Evolutionary conservation across 2,329 filamentous ascomycete species (phyloP), one percentile per base, ranked within the genome.

Genomic region (Aspergillus sp.): DNA sequence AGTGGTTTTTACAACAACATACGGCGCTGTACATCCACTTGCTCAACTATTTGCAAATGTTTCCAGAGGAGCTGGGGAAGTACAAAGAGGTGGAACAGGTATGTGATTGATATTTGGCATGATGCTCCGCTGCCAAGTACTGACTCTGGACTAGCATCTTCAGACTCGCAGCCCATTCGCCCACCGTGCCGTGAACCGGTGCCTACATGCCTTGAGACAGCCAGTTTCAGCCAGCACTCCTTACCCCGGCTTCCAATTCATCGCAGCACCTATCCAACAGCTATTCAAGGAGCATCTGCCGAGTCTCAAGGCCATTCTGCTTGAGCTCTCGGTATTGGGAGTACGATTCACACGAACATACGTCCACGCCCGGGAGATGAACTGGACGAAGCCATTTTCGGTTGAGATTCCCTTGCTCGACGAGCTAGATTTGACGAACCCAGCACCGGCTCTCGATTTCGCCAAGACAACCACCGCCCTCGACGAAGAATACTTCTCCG

Each of bases 1-100:
- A 77, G 25, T 78, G 75, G 73, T 78, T 79, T 42, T 60, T 78
- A 7, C 64, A 71, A 5, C 76, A 78, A 54, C 76, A 78, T 62
- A 73, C 71, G 32, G 66, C 71, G 3, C 65, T 78, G 10, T 75
- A 73, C 58, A 68, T 73, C 30, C 66, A 74, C 52, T 61, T 78
- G 8, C 62, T 68, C 6, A 68, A 70, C 36, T 69, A 77, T 58
- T 62, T 79, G 6, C 58, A 68, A 30, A 64, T 68, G 2, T 72
- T 71, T 36, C 71, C 72, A 2, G 71, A 76, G 6, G 70, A 77
- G 11, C 57, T 72, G 5, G 54, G 58, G 11, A 63, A 68, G 21
- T 79, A 77, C 52, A 21, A 66, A 3, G 71, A 77, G 53, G 74
- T 77, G 32, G 76, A 77, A 60, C 71, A 72, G 67, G 77, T 78